phyloP scores from a whole-genome alignment of 352 stramenopile species.

The Halophytophthora batemanensis region DNA sequence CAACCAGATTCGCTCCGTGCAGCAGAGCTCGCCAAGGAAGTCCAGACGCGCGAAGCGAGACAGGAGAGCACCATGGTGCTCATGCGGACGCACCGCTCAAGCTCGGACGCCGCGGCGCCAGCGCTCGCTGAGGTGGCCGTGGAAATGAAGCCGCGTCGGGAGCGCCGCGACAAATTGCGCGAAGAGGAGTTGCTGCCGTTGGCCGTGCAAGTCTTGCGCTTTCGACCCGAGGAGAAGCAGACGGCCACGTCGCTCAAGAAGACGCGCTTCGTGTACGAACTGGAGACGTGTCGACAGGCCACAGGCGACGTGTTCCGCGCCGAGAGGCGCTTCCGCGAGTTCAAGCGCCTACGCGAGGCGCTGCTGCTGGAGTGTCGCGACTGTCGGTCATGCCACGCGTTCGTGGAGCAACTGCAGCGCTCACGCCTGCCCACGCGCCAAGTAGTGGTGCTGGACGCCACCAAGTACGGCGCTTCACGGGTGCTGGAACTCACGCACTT shows the following conservation, averaged over 20 bases:
- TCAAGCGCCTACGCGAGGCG: conserved; percentile 61
- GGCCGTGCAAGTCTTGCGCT: conserved; percentile 55
- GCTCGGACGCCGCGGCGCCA: conserved; percentile 8
- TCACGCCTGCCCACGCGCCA: conserved; percentile 44
- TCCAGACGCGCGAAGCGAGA: neutral
- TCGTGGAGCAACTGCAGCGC: conserved; percentile 50
- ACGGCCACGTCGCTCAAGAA: conserved; percentile 44
- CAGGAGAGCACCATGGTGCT: conserved; percentile 3
- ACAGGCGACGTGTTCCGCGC: conserved; percentile 54
- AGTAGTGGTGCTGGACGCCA: conserved; percentile 50
- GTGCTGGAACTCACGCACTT: conserved; percentile 67
- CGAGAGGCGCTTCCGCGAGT: conserved; percentile 62
- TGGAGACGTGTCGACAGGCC: conserved; percentile 63
- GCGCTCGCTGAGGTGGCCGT: conserved; percentile 22
- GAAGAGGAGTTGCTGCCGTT: conserved; percentile 22
- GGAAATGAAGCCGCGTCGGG: conserved; percentile 15
- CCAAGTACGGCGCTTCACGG: conserved; percentile 57
- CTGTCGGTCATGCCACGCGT: conserved; percentile 42
- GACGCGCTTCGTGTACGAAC: conserved; percentile 70
- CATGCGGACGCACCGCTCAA: conserved; percentile 17
- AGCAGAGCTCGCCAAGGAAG: no score
- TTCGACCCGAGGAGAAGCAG: conserved; percentile 54
- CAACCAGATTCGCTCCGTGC: no score
- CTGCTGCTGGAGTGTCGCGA: conserved; percentile 54
- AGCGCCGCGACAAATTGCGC: conserved; percentile 5